phyloP scores from a whole-genome alignment of 345 rosid species.

The Gossypium sturtianum region DNA sequence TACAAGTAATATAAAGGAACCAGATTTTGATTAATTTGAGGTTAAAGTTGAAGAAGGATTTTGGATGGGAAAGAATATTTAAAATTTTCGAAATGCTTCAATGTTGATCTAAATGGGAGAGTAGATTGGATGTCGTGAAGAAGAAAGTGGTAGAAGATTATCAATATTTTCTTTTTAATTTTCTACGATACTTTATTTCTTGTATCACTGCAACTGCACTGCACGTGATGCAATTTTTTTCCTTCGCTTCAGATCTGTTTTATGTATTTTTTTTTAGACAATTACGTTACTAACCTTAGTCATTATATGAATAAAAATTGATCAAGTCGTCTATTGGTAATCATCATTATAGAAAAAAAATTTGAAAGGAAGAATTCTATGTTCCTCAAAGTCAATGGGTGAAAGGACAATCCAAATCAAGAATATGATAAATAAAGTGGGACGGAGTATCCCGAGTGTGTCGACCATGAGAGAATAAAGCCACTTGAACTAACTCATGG shows the following conservation, averaged over 20 bases:
- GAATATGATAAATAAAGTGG: no score
- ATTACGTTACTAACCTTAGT: no score
- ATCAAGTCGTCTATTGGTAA: no score
- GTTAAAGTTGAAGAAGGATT: background rate
- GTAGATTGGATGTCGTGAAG: background rate
- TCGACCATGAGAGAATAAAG: no score
- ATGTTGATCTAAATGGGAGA: slow-evolving; percentile 8
- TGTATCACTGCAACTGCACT: background rate
- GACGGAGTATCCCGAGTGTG: no score
- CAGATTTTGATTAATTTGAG: background rate
- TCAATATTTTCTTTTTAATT: background rate
- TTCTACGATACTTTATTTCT: background rate
- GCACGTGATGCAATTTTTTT: background rate
- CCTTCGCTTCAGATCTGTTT: background rate
- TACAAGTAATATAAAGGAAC: background rate
- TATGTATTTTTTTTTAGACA: no score
- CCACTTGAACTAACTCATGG: no score
- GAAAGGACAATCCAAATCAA: no score
- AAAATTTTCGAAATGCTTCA: background rate
- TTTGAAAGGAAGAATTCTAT: no score
- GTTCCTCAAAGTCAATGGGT: no score
- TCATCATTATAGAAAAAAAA: no score
- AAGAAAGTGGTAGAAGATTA: background rate
- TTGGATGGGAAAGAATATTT: background rate
- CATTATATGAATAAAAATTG: no score